Evolutionary conservation across 805 yeast species (phyloP).

Genomic region (Debaryomyces hansenii): DNA sequence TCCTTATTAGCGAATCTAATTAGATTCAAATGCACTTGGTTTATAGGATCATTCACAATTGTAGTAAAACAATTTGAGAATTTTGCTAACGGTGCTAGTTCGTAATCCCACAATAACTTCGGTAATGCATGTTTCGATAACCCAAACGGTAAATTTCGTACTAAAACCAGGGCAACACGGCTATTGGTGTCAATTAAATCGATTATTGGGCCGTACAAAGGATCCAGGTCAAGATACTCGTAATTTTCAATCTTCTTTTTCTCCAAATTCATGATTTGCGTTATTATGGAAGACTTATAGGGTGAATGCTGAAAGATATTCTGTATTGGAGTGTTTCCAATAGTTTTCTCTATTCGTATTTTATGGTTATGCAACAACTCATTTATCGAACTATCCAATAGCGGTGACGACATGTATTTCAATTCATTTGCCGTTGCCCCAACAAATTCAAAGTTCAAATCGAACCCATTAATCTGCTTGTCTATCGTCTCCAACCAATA

Average conservation of each 20-base stretch:
- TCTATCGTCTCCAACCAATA: slow-evolving; percentile 52
- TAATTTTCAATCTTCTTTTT: neutral
- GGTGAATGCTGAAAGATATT: slow-evolving; percentile 5
- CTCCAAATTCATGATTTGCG: slow-evolving; percentile 1
- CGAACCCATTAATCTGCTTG: slow-evolving; percentile 51
- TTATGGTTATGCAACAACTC: slow-evolving; percentile 1
- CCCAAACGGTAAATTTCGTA: slow-evolving; percentile 49
- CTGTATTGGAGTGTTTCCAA: slow-evolving; percentile 4
- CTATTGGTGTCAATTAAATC: slow-evolving; percentile 15
- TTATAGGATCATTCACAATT: slow-evolving; percentile 24
- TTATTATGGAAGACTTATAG: slow-evolving; percentile 2
- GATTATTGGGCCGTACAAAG: slow-evolving; percentile 13
- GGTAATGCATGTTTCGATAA: slow-evolving; percentile 37
- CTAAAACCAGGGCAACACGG: slow-evolving; percentile 32
- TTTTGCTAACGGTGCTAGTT: slow-evolving; percentile 28
- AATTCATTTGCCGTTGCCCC: slow-evolving; percentile 23
- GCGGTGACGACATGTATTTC: slow-evolving; percentile 31
- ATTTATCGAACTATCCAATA: slow-evolving; percentile 11
- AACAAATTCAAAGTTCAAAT: slow-evolving; percentile 47
- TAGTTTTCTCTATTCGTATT: neutral
- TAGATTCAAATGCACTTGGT: slow-evolving; percentile 28
- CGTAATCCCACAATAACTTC: slow-evolving; percentile 50
- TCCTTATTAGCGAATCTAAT: slow-evolving; percentile 44
- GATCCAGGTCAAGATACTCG: slow-evolving; percentile 2
- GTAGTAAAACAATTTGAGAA: slow-evolving; percentile 20